phyloP scores from a whole-genome alignment of 2,329 filamentous ascomycete species.

The Colletotrichum nymphaeae region DNA sequence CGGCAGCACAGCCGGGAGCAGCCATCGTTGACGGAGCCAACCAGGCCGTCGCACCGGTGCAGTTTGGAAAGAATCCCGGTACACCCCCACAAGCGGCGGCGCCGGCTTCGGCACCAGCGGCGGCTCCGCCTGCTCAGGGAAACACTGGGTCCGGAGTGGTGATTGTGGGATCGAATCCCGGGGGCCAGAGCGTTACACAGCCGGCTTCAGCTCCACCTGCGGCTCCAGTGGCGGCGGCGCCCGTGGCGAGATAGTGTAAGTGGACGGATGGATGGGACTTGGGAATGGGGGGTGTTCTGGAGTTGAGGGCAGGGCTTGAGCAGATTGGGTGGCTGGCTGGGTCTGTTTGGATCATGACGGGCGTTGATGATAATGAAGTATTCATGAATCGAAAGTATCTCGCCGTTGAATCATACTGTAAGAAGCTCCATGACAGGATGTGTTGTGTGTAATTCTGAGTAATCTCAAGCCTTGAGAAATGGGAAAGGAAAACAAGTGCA shows the following conservation, averaged over 20 bases:
- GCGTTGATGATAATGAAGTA: neutral
- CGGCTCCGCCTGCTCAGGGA: neutral
- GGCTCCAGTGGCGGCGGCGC: too few species aligned
- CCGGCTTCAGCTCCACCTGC: constrained; percentile 6
- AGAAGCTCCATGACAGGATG: neutral
- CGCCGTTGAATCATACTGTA: neutral
- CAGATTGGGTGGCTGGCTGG: neutral
- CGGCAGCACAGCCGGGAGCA: constrained; percentile 9
- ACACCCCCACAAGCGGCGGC: neutral
- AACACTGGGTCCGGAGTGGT: constrained; percentile 16
- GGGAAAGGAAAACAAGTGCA: neutral
- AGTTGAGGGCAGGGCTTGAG: neutral
- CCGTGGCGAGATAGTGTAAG: neutral
- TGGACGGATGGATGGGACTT: neutral
- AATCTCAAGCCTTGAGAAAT: neutral
- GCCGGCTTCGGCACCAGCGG: too few species aligned
- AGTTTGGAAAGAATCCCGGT: neutral
- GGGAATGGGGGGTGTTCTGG: too few species aligned
- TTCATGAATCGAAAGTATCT: neutral
- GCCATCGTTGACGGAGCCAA: constrained; percentile 8
- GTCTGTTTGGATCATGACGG: neutral
- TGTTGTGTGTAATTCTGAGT: neutral
- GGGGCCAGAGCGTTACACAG: constrained; percentile 6
- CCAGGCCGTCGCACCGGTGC: neutral
- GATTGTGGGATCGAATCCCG: constrained; percentile 17